Percentiles rank a stretch among this genome's conserved stretches.
These are phyloP conservation scores for Excoecaria agallocha DNA, from an alignment of 345 rosid species.

Conservation along the genomic window DNA sequence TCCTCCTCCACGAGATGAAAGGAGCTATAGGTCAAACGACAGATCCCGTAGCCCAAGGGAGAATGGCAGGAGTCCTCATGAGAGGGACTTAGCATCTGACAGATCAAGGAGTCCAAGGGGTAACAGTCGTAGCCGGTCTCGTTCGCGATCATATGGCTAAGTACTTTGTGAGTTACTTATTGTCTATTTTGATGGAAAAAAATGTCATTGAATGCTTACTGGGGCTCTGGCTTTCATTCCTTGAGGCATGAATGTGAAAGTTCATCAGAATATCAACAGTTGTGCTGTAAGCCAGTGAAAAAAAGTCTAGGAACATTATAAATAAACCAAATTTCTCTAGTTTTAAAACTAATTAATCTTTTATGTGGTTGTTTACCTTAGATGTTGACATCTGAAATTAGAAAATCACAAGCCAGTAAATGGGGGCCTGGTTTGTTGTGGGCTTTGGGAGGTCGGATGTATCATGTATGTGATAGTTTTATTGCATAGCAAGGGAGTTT, in stretches of 20 bases:
- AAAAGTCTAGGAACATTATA: background rate
- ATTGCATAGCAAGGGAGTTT: background rate
- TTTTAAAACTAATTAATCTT: background rate
- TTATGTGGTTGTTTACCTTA: background rate
- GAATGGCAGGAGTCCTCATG: slow-evolving; percentile 42
- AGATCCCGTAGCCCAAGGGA: slow-evolving; percentile 51
- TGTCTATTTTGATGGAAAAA: background rate
- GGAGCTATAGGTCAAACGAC: slow-evolving; percentile 35
- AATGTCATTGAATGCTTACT: background rate
- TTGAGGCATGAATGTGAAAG: background rate
- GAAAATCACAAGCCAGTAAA: background rate
- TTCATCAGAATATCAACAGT: background rate
- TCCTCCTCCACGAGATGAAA: slow-evolving; percentile 47
- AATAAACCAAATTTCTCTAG: background rate
- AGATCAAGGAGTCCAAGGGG: slow-evolving; percentile 50
- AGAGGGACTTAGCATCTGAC: slow-evolving; percentile 37
- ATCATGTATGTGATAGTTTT: background rate
- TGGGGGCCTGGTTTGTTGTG: background rate
- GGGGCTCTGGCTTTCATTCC: background rate
- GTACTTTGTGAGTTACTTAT: background rate
- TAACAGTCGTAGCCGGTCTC: slow-evolving; percentile 43
- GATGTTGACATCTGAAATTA: background rate
- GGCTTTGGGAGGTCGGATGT: background rate
- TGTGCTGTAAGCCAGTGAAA: background rate
- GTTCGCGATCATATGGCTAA: slow-evolving; percentile 54